Evolutionary conservation across 1,139 yeast genomes (phyloP), one percentile per base, ranked within the genome.

Genomic region (Candida freyschussii): DNA sequence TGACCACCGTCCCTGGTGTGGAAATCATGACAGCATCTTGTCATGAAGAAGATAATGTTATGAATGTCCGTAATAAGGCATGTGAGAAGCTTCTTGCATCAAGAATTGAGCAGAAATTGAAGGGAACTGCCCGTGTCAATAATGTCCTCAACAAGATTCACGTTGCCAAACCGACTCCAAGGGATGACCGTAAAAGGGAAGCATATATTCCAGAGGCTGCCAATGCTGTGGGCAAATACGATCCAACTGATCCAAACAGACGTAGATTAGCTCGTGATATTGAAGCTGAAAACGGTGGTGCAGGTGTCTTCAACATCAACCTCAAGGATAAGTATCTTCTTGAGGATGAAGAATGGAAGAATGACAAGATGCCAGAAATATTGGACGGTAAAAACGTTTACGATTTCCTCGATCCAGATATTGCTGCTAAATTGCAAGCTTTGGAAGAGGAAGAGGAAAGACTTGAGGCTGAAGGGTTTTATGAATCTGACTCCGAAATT

Each of bases 261-360:
- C 77, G 91, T 55, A 70, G 57, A 47, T 71, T 91, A 55, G 87
- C 95, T 26, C 76, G 85, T 55, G 98, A 91, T 55, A 69, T 87
- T 44, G 98, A 91, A 65, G 81, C 73, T 29, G 96, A 84, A 59
- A 86, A 91, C 52, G 98, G 98, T 56, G 98, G 98, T 58, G 96
- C 98, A 19, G 98, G 98, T 71, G 98, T 91, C 24, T 91, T 67
- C 70, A 91, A 87, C 65, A 77, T 91, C 54, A 86, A 93, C 66
- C 72, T 89, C 65, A 85, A 87, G 63, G 97, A 89, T 53, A 82
- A 81, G 52, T 91, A 91, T 63, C 53, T 91, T 41, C 70, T 91
- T 49, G 98, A 91, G 48, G 93, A 93, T 56, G 97, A 89, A 29
- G 94, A 85, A 43, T 91, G 99, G 99, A 91, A 91, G 74, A 76